These are phyloP conservation scores for Termitomyces sp. DNA, from an alignment of 768 basidiomycete genomes.

Conservation along the genomic window DNA sequence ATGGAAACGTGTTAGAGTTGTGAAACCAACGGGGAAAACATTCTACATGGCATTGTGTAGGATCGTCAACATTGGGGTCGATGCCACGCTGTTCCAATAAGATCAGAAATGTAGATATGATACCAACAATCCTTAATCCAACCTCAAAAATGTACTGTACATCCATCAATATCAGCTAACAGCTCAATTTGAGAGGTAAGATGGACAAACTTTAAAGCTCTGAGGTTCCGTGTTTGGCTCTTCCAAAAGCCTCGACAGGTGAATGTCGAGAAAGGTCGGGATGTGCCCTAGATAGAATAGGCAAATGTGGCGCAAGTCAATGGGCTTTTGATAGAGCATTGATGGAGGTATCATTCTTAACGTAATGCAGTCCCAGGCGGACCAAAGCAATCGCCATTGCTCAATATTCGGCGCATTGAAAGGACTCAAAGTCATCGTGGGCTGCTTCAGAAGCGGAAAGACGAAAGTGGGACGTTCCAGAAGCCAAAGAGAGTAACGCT, in stretches of 20 bases:
- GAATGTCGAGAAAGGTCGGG: slow-evolving; percentile 88
- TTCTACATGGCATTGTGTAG: slow-evolving; percentile 77
- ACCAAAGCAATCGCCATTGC: slow-evolving; percentile 87
- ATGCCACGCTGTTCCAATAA: slow-evolving; percentile 69
- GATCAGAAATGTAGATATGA: neutral
- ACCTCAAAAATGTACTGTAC: slow-evolving; percentile 74
- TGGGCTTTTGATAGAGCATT: slow-evolving; percentile 88
- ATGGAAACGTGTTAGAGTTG: neutral
- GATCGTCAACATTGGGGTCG: slow-evolving; percentile 92
- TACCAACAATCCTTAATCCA: neutral
- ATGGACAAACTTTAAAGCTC: slow-evolving; percentile 53
- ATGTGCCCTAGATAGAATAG: slow-evolving; percentile 98
- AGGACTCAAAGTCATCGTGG: slow-evolving; percentile 32
- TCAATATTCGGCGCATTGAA: slow-evolving; percentile 67
- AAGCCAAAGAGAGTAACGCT: slow-evolving; percentile 83
- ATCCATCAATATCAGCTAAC: slow-evolving; percentile 2
- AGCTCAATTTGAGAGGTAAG: slow-evolving; percentile 7
- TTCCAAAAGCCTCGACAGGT: slow-evolving; percentile 67
- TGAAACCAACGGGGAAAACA: neutral
- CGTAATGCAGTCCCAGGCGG: slow-evolving; percentile 83
- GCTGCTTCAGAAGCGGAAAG: slow-evolving; percentile 59
- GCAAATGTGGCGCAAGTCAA: slow-evolving; percentile 91
- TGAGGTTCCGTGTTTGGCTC: slow-evolving; percentile 84
- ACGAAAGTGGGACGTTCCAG: slow-evolving; percentile 80
- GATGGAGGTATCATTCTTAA: slow-evolving; percentile 79